phyloP scores from a whole-genome alignment of 1,284 basidiomycete species.

The Pulveroboletus sp. region DNA sequence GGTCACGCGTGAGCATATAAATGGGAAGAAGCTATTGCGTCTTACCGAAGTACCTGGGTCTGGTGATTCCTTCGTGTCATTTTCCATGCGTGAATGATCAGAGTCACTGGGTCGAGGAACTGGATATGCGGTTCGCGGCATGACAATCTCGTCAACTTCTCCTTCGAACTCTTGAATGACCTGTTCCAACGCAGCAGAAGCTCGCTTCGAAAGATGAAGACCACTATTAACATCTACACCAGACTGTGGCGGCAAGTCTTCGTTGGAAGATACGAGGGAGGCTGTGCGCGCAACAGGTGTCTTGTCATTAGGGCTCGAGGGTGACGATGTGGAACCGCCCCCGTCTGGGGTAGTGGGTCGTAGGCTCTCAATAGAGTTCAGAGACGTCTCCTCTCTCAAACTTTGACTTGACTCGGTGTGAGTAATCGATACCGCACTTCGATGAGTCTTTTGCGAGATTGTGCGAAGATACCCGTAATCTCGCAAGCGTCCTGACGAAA shows the following conservation, averaged over 20 bases:
- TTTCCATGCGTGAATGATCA: slow-evolving; percentile 25
- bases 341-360: slow-evolving; percentile 57
- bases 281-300: slow-evolving; percentile 43
- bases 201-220: slow-evolving; percentile 50
- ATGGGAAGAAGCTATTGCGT: slow-evolving; percentile 4
- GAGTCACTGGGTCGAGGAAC: slow-evolving; percentile 40
- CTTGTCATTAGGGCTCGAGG: slow-evolving; percentile 53
- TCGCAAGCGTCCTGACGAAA: slow-evolving; percentile 72
- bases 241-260: slow-evolving; percentile 28
- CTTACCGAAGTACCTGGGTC: slow-evolving; percentile 30
- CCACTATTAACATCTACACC: slow-evolving; percentile 31
- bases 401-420: slow-evolving; percentile 50
- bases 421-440: slow-evolving; percentile 51
- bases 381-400: slow-evolving; percentile 44
- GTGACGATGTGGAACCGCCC: slow-evolving; percentile 42
- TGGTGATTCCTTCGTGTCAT: slow-evolving; percentile 21
- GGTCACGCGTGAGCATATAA: slow-evolving; percentile 17
- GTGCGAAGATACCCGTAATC: slow-evolving; percentile 71
- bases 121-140: slow-evolving; percentile 60
- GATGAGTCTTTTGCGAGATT: slow-evolving; percentile 48
- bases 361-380: slow-evolving; percentile 48
- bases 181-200: slow-evolving; percentile 67
- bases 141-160: slow-evolving; percentile 66
- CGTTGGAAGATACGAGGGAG: slow-evolving; percentile 37
- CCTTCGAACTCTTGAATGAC: slow-evolving; percentile 74